phyloP scores from a whole-genome alignment of 139 green algal genomes.

The Micractinium sp. region DNA sequence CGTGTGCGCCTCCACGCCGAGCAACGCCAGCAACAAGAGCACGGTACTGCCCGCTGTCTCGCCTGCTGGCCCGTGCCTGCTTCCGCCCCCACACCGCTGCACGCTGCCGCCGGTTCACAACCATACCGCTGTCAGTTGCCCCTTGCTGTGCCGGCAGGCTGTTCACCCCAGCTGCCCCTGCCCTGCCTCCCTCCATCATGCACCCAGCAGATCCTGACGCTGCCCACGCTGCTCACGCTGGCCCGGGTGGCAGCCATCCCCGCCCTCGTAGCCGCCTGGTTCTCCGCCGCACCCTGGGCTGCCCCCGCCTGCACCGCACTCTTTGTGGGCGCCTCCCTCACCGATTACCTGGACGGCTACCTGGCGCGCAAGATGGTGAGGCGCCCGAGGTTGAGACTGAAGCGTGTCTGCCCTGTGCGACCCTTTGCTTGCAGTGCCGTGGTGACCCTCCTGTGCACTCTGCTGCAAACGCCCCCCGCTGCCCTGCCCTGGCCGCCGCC shows the following conservation, averaged over 20 bases:
- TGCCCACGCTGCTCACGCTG: slow-evolving; percentile 92
- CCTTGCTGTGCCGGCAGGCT: not conserved
- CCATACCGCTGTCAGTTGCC: not conserved
- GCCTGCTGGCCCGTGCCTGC: not conserved
- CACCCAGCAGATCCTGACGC: slow-evolving; percentile 68
- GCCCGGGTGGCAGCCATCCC: slow-evolving; percentile 84
- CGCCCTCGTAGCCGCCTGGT: slow-evolving; percentile 76
- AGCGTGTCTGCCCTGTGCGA: not conserved
- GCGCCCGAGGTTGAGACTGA: not conserved
- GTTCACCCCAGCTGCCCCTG: not conserved
- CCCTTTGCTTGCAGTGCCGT: not conserved
- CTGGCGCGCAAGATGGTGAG: slow-evolving; percentile 87
- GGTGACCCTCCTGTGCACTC: too few species aligned
- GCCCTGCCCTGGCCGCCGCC: not conserved
- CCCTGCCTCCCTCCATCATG: not conserved
- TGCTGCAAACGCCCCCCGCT: not conserved
- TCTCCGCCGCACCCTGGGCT: slow-evolving; percentile 47
- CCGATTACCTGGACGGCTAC: slow-evolving; percentile 96
- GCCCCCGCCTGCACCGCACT: slow-evolving; percentile 59
- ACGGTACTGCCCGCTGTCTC: not conserved
- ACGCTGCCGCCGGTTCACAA: not conserved
- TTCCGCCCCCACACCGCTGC: not conserved
- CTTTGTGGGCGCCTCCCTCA: slow-evolving; percentile 87
- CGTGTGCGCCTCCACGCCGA: too few species aligned
- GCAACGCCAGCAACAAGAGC: not conserved